Percentiles rank a stretch among this genome's conserved stretches.
Conservation (phyloP, 306 rosid genomes). For the Crotalaria pallida region DNA sequence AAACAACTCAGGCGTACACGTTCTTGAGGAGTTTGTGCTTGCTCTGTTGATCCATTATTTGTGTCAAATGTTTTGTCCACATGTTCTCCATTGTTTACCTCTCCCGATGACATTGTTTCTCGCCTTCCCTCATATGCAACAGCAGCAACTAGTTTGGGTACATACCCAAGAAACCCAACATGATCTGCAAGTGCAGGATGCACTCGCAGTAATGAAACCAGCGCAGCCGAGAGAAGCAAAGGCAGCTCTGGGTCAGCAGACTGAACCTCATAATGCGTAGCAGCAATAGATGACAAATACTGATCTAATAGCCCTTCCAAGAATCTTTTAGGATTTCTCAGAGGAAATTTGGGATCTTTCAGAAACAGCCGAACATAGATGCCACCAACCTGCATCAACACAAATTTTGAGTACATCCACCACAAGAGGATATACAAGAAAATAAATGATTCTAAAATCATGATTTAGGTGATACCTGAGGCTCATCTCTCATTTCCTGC, state of each 20-base stretch:
- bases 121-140: slow-evolving; percentile 94
- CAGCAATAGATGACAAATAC: slow-evolving; percentile 90
- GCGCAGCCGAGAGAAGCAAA: slow-evolving; percentile 93
- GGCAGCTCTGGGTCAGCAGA: slow-evolving; percentile 89
- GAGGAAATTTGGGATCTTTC: slow-evolving; percentile 98
- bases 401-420: slow-evolving; percentile 25
- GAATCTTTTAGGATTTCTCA: slow-evolving; percentile 97
- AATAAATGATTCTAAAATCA: not conserved
- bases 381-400: slow-evolving; percentile 85
- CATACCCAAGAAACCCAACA: slow-evolving; percentile 99
- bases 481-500: slow-evolving; percentile 99
- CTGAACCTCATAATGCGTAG: slow-evolving; percentile 80
- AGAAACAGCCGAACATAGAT: slow-evolving; percentile 88
- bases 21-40: slow-evolving; percentile 85
- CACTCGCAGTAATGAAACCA: slow-evolving; percentile 91
- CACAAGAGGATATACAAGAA: not conserved
- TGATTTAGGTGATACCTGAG: slow-evolving; percentile 59
- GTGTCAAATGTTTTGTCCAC: slow-evolving; percentile 44
- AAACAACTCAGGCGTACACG: slow-evolving; percentile 97
- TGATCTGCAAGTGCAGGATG: slow-evolving; percentile 98
- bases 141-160: slow-evolving; percentile 95
- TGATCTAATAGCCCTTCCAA: slow-evolving; percentile 97
- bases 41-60: slow-evolving; percentile 55
- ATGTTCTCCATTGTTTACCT: slow-evolving; percentile 47
- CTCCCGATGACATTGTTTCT: slow-evolving; percentile 91